phyloP scores from a whole-genome alignment of 192 early-diverging fungal species.

The Geranomyces michiganensis region DNA sequence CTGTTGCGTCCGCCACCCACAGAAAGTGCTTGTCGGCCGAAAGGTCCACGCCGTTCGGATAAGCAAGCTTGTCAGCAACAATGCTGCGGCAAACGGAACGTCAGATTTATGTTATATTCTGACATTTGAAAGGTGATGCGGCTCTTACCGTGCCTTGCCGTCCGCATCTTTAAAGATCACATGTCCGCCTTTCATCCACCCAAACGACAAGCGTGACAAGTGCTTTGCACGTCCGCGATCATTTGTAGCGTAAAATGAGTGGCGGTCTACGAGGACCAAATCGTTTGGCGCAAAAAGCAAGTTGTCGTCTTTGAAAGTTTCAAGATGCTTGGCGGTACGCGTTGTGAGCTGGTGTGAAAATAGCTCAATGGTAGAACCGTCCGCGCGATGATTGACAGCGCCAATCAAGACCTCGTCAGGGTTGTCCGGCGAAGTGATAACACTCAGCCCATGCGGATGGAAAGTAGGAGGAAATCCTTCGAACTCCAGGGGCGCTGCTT shows the following conservation, averaged over 20 bases:
- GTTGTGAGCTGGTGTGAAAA: neutral
- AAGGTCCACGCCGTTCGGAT: conserved; percentile 27
- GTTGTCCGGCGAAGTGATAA: neutral
- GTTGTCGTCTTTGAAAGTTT: conserved; percentile 9
- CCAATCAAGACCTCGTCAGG: conserved; percentile 1
- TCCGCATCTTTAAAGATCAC: conserved; percentile 9
- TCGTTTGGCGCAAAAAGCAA: conserved; percentile 7
- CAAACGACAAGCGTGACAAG: neutral
- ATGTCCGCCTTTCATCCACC: neutral
- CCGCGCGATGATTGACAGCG: neutral
- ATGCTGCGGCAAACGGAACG: conserved; percentile 39
- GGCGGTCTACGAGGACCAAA: neutral
- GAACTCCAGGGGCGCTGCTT: neutral
- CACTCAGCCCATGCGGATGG: conserved; percentile 2
- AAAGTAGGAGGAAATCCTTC: neutral
- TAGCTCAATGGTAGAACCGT: neutral
- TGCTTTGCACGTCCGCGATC: neutral
- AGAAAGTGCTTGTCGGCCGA: conserved; percentile 12
- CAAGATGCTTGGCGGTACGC: neutral
- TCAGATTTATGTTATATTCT: neutral
- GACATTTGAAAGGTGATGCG: neutral
- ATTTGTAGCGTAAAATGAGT: conserved; percentile 14
- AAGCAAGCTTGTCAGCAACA: conserved; percentile 51
- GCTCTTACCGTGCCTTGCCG: conserved; percentile 17
- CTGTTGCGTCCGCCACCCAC: conserved; percentile 13